Base-by-base conservation (phyloP, 768 basidiomycete species). In the Rhizopogon salebrosus region DNA sequence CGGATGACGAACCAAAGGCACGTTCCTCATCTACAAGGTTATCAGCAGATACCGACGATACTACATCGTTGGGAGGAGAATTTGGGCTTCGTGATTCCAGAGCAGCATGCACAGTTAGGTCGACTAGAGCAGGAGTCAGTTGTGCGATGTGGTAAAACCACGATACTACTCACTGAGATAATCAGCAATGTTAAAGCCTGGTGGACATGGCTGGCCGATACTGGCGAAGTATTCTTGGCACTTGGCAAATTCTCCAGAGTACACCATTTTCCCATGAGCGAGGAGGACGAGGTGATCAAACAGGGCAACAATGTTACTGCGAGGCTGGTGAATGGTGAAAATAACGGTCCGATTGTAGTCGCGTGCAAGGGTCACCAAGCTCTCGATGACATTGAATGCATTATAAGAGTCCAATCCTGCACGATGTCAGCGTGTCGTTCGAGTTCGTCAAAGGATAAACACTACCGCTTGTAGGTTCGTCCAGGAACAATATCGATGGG, bases 241-340 rank as follows among this genome's bases (percentile, higher is more conserved):
- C 54, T 79, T 81, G 0, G 72, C 65, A 29, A 85, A 81, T 57
- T 85, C 85, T 11, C 94, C 93, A 3, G 89, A 87, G 69, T 94
- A 97, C 5, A 95, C 85, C 7, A 87, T 69, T 61, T 84, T 88
- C 2, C 97, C 97, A 48, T 81, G 78, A 0, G 91, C 91, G 16
- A 99, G 77, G 3, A 98, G 74, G 3, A 98, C 69, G 27, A 99
- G 77, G 56, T 95, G 87, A 65, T 99, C 95, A 59, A 99, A 98
- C 11, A 99, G 74, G 0, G 92, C 85, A 13, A 98, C 95, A 60
- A 99, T 98, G 70, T 98, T 98, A 67, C 92, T 94, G 48, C 95
- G 85, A 13, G 95, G 97, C 67, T 98, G 97, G 62, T 99, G 97
- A 52, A 99, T 98, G 0, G 95, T 98, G 73, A 98, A 97, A 53